Base-by-base conservation (phyloP, 257 asterid genomes). In the Lantana camara region DNA sequence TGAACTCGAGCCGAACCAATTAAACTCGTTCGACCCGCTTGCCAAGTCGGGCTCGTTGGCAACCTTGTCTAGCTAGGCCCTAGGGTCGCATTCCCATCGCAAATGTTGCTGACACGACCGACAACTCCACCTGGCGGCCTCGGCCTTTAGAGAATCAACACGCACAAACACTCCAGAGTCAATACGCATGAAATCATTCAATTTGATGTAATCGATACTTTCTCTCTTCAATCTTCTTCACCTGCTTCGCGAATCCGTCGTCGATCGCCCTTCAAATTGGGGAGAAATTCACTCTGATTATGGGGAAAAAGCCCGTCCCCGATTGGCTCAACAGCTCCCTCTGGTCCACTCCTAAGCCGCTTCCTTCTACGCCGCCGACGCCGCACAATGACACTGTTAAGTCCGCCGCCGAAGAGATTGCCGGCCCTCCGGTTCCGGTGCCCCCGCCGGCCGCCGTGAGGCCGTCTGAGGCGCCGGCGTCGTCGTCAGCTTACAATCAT, bases 291-390 rank as follows among this genome's bases (percentile, higher is more conserved):
- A 17, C 52, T 1, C 44, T 20, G 63, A 66, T 37, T 27, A 61
- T 71, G 83, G 68, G 66, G 75, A 82, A 72, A 22, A 85, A 80
- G 37, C 57, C 76, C 62, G 82, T 84, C 21, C 95, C 92, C 41
- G 95, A 87, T 76, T 87, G 95, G 95, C 90, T 87, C 72, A 87
- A 87, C 63, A 87, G 83, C 83, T 75, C 95, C 11, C 82, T 87
- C 66, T 87, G 95, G 95, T 82, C 95, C 34, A 61, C 95, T 13
- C 83, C 83, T 13, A 60, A 71, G 6, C 77, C 75, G 27, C 69
- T 69, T 1, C 60, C 72, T 3, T 40, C 66, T 10, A 55, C 72
- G 20, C 61, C 81, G 17, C 65, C 46, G 22, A 5, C 71, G n/a
- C 75, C 68, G 65, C 70, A 64, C 11, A 54, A 70, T 63, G 71